Conservation (phyloP, 1,284 basidiomycete species). For the Mycosarcoma mackinlayi region DNA sequence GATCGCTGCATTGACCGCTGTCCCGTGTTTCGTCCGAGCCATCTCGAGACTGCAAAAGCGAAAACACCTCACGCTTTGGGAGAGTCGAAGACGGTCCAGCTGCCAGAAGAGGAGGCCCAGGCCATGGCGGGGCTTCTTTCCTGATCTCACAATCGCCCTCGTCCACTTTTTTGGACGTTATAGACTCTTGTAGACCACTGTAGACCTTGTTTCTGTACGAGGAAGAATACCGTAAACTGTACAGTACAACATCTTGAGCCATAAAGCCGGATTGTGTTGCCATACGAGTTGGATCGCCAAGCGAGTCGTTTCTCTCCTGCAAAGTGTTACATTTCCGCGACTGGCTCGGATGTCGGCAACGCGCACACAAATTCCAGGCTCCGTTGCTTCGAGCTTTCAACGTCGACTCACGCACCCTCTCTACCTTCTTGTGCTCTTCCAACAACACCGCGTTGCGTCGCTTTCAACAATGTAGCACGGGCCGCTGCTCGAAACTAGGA, state of each 20-base stretch:
- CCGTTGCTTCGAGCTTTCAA: constrained; percentile 1
- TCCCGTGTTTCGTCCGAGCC: constrained; percentile 14
- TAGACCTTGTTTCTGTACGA: too few relatives aligned
- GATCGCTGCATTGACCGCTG: constrained; percentile 23
- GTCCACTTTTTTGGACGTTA: not conserved
- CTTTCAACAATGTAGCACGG: constrained; percentile 23
- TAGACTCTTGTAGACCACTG: not conserved
- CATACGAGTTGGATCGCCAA: too few relatives aligned
- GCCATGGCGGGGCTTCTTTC: constrained; percentile 16
- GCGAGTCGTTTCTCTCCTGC: not conserved
- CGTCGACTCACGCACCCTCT: too few relatives aligned
- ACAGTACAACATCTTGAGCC: not conserved
- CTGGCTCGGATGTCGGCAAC: constrained; percentile 16
- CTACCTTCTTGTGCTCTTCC: constrained; percentile 4
- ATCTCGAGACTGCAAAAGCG: not conserved
- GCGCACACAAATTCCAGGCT: not conserved
- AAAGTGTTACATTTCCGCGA: constrained; percentile 15
- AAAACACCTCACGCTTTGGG: not conserved
- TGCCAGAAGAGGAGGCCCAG: constrained; percentile 12
- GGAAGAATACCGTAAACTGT: too few relatives aligned
- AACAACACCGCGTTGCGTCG: constrained; percentile 2
- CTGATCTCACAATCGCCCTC: not conserved
- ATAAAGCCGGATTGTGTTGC: not conserved
- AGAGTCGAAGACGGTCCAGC: not conserved
- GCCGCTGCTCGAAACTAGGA: not conserved